Conservation (phyloP, 2,329 filamentous ascomycete species). For the Claviceps pazoutovae region DNA sequence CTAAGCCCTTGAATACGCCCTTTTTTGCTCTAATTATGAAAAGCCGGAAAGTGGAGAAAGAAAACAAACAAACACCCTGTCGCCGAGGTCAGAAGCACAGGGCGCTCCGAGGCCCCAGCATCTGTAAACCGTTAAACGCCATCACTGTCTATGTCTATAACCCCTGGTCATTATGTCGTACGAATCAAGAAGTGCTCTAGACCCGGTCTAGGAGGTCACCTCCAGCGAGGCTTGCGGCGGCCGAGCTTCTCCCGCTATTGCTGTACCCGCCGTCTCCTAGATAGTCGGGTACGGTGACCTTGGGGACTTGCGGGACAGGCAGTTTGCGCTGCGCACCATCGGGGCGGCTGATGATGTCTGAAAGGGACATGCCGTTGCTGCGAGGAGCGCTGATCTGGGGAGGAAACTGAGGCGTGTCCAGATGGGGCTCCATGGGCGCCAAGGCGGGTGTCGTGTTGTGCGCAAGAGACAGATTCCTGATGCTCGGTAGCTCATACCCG, state of each 20-base stretch:
- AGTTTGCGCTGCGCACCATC: conserved; percentile 84
- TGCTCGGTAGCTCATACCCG: conserved; percentile 67
- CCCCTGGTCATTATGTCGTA: conserved; percentile 26
- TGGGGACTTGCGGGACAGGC: conserved; percentile 80
- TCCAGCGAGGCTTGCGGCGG: conserved; percentile 63
- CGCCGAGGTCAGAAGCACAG: not conserved
- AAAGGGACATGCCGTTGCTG: conserved; percentile 62
- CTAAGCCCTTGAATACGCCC: conserved; percentile 4
- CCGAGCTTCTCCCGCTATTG: conserved; percentile 63
- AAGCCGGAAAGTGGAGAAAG: not conserved
- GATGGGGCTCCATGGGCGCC: conserved; percentile 44
- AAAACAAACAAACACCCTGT: not conserved
- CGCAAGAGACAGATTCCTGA: conserved; percentile 49
- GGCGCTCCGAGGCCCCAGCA: conserved; percentile 4
- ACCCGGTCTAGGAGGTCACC: conserved; percentile 49
- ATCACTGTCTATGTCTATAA: conserved; percentile 27
- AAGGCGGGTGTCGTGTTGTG: conserved; percentile 41
- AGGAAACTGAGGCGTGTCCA: conserved; percentile 29
- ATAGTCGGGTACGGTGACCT: conserved; percentile 76
- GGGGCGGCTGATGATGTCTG: conserved; percentile 81
- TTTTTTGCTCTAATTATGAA: not conserved
- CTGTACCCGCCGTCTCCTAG: conserved; percentile 55
- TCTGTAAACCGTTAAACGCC: conserved; percentile 21
- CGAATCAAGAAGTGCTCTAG: conserved; percentile 17
- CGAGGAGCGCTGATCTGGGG: conserved; percentile 34